A percentile compares a stretch with the other conserved stretches of the same genome.
phyloP scores from a whole-genome alignment of 192 early-diverging fungal species.

The Mortierella hygrophila region DNA sequence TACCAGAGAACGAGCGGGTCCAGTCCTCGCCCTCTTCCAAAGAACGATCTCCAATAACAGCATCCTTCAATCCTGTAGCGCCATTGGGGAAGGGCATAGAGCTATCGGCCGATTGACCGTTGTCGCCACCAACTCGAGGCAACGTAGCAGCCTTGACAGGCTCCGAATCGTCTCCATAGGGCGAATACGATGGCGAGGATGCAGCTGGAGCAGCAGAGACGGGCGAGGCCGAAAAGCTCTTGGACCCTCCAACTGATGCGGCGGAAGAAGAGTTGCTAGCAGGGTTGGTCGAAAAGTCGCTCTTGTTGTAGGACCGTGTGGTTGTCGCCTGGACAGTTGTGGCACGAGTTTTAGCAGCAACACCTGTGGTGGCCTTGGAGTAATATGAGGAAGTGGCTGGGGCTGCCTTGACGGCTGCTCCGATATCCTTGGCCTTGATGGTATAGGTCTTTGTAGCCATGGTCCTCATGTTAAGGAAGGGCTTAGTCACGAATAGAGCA shows the following conservation, averaged over 20 bases:
- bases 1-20: constrained; percentile 81
- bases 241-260: neutral
- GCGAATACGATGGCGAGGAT: constrained; percentile 5
- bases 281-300: constrained; percentile 17
- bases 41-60: constrained; percentile 35
- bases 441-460: constrained; percentile 46
- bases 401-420: constrained; percentile 8
- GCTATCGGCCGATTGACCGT: neutral
- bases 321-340: constrained; percentile 1
- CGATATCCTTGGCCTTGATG: constrained; percentile 24
- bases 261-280: neutral
- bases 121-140: constrained; percentile 24
- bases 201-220: neutral
- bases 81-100: constrained; percentile 13
- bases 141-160: neutral
- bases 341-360: neutral
- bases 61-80: constrained; percentile 22
- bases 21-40: constrained; percentile 60
- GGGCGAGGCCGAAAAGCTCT: constrained; percentile 9
- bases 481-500: neutral
- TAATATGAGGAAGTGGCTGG: constrained; percentile 8
- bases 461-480: constrained; percentile 17
- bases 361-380: constrained; percentile 15
- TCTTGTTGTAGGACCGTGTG: constrained; percentile 18
- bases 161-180: constrained; percentile 9